phyloP scores from a whole-genome alignment of 495 filamentous ascomycete species.

The Neurospora africana region DNA sequence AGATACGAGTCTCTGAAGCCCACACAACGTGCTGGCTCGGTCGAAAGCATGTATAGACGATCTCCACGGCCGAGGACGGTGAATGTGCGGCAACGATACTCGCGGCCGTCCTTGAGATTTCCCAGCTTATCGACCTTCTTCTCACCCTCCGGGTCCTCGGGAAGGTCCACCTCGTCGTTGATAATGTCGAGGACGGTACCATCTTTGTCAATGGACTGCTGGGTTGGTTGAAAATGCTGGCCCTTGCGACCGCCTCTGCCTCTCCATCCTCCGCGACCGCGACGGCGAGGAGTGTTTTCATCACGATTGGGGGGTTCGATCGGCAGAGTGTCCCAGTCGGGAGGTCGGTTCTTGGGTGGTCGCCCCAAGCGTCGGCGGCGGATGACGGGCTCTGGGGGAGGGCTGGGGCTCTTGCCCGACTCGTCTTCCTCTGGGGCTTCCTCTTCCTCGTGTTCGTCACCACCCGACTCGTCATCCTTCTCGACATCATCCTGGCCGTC shows the following conservation, averaged over 20 bases:
- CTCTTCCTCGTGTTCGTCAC: conserved; percentile 32
- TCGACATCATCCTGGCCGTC: conserved; percentile 26
- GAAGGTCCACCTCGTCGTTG: conserved; percentile 80
- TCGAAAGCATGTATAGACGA: conserved; percentile 92
- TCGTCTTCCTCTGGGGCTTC: conserved; percentile 31
- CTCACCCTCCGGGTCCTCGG: conserved; percentile 81
- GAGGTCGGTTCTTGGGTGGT: conserved; percentile 71
- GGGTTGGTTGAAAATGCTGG: conserved; percentile 54
- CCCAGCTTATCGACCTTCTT: conserved; percentile 86
- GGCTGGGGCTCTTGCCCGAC: conserved; percentile 37
- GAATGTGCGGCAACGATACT: conserved; percentile 92
- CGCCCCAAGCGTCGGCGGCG: conserved; percentile 75
- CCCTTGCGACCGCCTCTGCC: conserved; percentile 64
- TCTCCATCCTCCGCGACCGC: conserved; percentile 57
- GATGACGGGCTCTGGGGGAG: conserved; percentile 46
- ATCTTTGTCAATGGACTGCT: conserved; percentile 87
- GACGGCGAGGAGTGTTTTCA: conserved; percentile 48
- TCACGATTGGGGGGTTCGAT: conserved; percentile 47
- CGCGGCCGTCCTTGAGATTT: conserved; percentile 64
- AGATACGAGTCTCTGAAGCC: conserved; percentile 95
- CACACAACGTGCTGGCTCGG: conserved; percentile 90
- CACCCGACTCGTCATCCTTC: conserved; percentile 30
- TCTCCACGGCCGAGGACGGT: conserved; percentile 75
- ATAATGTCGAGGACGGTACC: conserved; percentile 86
- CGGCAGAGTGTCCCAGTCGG: conserved; percentile 56